These are phyloP conservation scores for Lavandula angustifolia DNA, from an alignment of 257 asterid genomes.

Conservation along the genomic window DNA sequence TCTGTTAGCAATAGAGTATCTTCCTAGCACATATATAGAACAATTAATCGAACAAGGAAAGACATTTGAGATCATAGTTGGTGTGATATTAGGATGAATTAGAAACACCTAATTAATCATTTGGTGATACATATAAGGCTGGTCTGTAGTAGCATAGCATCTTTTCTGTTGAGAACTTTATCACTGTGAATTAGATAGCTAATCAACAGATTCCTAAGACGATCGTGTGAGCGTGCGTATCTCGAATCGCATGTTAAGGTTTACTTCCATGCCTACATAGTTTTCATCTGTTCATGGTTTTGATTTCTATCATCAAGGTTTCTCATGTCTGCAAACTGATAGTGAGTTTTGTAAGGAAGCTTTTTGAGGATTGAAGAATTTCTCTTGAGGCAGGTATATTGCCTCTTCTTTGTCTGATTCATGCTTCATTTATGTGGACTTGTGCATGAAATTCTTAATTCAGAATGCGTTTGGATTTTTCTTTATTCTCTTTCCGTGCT, in stretches of 20 bases:
- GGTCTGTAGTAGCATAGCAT: slow-evolving; percentile 7
- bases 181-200: not conserved
- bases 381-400: slow-evolving; percentile 33
- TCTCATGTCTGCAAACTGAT: slow-evolving; percentile 69
- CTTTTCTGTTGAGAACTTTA: slow-evolving; percentile 1
- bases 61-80: not conserved
- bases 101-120: not conserved
- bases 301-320: slow-evolving; percentile 36
- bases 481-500: not conserved
- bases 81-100: not conserved
- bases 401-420: slow-evolving; percentile 30
- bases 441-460: not conserved
- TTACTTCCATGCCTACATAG: slow-evolving; percentile 7
- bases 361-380: slow-evolving; percentile 57
- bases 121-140: too few relatives aligned
- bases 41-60: not conserved
- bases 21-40: not conserved
- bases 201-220: not conserved
- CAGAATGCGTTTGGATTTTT: not conserved
- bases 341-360: slow-evolving; percentile 53
- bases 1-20: not conserved
- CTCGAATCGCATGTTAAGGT: not conserved
- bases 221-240: not conserved
- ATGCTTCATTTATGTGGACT: slow-evolving; percentile 28
- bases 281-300: not conserved